phyloP scores from a whole-genome alignment of 225 moss, liverwort and hornwort species.

The Antitrichia curtipendula region DNA sequence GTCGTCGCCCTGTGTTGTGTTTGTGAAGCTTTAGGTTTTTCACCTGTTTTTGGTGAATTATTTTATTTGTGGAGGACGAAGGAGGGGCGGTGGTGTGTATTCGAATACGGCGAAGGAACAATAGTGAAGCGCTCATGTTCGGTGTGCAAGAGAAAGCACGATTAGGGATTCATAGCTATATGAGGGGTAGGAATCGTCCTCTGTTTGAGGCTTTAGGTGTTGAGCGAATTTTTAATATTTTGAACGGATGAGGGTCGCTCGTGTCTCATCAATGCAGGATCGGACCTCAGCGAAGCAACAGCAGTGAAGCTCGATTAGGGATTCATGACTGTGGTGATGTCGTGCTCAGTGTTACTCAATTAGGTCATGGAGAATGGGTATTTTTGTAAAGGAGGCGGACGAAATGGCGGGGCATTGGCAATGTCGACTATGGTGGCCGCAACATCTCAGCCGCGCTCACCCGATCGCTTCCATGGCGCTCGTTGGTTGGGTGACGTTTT shows the following conservation, averaged over 20 bases:
- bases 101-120: not conserved
- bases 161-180: not conserved
- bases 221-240: not conserved
- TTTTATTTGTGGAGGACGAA: not conserved
- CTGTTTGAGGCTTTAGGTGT: not conserved
- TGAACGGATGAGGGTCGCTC: not conserved
- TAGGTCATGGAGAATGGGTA: constrained; percentile 19
- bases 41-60: not conserved
- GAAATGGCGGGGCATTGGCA: constrained; percentile 32
- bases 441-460: constrained; percentile 17
- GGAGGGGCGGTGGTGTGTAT: not conserved
- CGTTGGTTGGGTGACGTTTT: constrained; percentile 36
- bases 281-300: not conserved
- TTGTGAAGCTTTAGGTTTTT: not conserved
- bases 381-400: not conserved
- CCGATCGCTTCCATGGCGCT: constrained; percentile 30
- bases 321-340: not conserved
- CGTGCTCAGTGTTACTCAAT: not conserved
- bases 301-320: not conserved
- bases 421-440: constrained; percentile 63
- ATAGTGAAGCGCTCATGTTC: not conserved
- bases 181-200: not conserved
- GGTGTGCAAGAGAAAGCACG: not conserved
- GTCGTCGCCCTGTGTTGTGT: not conserved
- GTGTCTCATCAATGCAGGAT: not conserved